Conservation (phyloP, 2,329 filamentous ascomycete genomes). For the Trichoderma koningiopsis region DNA sequence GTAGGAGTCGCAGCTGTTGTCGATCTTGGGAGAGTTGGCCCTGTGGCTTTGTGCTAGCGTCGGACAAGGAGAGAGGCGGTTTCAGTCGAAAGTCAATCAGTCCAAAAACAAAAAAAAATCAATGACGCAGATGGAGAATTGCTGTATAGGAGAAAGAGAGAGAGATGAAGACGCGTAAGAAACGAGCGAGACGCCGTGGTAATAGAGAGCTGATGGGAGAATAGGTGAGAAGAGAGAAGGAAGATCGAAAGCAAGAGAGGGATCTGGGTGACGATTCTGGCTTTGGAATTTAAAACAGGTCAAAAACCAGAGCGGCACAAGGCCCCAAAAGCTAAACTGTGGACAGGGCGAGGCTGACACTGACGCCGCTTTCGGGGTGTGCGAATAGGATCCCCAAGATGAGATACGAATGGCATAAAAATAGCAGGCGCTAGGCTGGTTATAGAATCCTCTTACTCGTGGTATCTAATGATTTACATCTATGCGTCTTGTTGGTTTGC, state of each 20-base stretch:
- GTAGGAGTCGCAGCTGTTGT: background rate
- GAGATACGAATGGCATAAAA: background rate
- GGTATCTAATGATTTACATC: background rate
- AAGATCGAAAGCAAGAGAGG: background rate
- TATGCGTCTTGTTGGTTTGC: background rate
- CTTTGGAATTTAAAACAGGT: background rate
- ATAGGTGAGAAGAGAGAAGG: background rate
- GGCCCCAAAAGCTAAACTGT: background rate
- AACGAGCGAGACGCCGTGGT: background rate
- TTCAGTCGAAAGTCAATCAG: background rate
- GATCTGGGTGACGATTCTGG: background rate
- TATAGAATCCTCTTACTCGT: background rate
- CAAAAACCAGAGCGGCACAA: background rate
- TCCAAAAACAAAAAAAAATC: background rate
- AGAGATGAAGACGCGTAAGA: background rate
- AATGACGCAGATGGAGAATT: background rate
- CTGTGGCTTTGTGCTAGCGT: background rate
- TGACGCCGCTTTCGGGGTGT: conserved; percentile 23
- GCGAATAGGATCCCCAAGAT: conserved; percentile 4
- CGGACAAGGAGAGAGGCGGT: background rate
- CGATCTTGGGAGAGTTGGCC: background rate
- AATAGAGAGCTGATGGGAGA: background rate
- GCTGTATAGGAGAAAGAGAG: background rate
- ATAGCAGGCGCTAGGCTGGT: background rate
- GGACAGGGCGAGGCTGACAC: conserved; percentile 23